A percentile compares a stretch with the other conserved stretches of the same genome.
phyloP scores from a whole-genome alignment of 768 basidiomycete species.

The Mycena vulgaris region DNA sequence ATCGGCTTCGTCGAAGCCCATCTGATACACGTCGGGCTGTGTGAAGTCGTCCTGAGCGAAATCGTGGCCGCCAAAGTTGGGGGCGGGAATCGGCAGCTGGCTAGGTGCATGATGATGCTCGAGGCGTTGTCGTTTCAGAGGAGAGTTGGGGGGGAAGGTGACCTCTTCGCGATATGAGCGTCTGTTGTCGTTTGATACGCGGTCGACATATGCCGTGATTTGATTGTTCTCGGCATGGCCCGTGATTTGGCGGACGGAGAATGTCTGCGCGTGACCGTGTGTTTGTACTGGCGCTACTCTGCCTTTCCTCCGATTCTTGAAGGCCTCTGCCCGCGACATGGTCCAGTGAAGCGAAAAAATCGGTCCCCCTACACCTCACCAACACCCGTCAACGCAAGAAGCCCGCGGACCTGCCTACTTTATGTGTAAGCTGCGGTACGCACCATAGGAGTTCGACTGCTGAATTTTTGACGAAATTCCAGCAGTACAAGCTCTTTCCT shows the following conservation, averaged over 20 bases:
- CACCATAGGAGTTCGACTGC: too few species aligned
- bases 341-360: too few species aligned
- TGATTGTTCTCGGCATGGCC: neutral
- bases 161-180: neutral
- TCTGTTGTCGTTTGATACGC: neutral
- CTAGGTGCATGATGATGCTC: too few species aligned
- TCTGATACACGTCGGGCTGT: neutral
- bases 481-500: too few species aligned
- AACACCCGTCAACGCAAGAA: too few species aligned
- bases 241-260: neutral
- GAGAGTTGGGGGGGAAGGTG: neutral
- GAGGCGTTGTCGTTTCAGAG: neutral
- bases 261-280: slow-evolving; percentile 1
- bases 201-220: neutral
- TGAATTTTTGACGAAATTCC: too few species aligned
- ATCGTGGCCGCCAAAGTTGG: neutral
- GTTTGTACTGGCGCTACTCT: neutral
- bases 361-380: too few species aligned
- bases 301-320: neutral
- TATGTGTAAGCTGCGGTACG: too few species aligned
- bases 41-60: neutral
- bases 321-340: neutral
- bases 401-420: too few species aligned
- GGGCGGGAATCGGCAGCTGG: too few species aligned
- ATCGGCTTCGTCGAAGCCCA: neutral